Percentiles rank a stretch among this genome's conserved stretches.
phyloP scores from a whole-genome alignment of 306 rosid genomes.

The Mimosa bimucronata region DNA sequence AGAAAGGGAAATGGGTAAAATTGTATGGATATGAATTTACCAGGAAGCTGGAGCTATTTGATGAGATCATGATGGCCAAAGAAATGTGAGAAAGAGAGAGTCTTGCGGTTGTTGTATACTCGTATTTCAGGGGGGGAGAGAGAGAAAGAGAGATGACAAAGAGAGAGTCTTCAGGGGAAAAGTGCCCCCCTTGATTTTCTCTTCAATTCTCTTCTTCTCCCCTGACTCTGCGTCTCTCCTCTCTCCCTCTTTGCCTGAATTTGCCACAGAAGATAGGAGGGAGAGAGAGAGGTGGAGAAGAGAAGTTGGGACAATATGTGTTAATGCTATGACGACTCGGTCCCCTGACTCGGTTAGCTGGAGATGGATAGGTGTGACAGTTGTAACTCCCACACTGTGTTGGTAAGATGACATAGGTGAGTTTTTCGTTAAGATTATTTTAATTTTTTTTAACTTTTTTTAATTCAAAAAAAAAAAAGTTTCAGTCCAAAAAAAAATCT shows the following conservation, averaged over 20 bases:
- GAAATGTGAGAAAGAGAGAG: constrained; percentile 31
- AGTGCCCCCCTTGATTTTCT: constrained; percentile 11
- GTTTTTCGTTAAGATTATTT: too few relatives aligned
- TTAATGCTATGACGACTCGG: too few relatives aligned
- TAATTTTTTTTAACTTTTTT: too few relatives aligned
- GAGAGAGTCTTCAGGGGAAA: constrained; percentile 38
- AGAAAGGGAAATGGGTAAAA: neutral
- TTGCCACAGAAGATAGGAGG: neutral
- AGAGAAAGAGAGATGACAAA: neutral
- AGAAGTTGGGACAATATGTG: constrained; percentile 7
- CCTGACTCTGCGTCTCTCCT: neutral
- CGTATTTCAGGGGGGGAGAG: constrained; percentile 6
- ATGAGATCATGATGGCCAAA: constrained; percentile 43
- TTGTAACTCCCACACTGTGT: too few relatives aligned
- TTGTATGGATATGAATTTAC: constrained; percentile 44
- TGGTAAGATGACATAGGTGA: too few relatives aligned
- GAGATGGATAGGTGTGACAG: neutral
- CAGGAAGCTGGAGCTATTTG: constrained; percentile 46
- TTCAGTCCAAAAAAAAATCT: too few relatives aligned
- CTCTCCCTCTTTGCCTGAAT: constrained; percentile 26
- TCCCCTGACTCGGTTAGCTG: neutral
- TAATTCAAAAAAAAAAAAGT: too few relatives aligned
- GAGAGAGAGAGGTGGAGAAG: neutral
- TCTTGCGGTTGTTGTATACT: neutral
- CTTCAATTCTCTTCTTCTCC: neutral